Evolutionary conservation across 1,284 basidiomycete genomes (phyloP), one percentile per base, ranked within the genome.

Genomic region (Boletus calvinii): DNA sequence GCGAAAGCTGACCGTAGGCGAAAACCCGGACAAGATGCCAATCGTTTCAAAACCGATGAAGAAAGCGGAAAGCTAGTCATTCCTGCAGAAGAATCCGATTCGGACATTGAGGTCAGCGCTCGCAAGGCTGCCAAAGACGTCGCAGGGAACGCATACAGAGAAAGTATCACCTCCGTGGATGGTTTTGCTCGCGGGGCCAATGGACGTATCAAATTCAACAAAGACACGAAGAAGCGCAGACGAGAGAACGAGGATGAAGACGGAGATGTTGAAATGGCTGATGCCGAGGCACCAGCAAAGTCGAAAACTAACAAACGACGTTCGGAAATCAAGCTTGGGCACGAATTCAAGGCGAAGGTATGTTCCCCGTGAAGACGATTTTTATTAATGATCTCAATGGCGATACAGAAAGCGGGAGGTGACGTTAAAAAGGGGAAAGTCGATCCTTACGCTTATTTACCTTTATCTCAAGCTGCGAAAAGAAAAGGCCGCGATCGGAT

Each of bases 131-230:
- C 64, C n/a, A 77, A 76, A 35, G 81, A 85, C 32, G 78, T 86
- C 4, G 88, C 77, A 38, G 92, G 90, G n/a, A 78, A 75, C 11
- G 94, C 94, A 1, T 99, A 96, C 71, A 81, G 83, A 51, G 91
- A 96, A 68, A 83, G 79, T 49, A 69, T 94, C 51, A 87, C 86
- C 10, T 90, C 90, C 6, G 84, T 85, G 26, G 96, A 98, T 65
- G 97, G 96, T 6, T 92, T 94, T 72, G 87, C 83, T 1, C 84
- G 93, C 30, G 91, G 91, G 32, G 77, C 85, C 1, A 85, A 85
- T 55, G 97, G 97, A 17, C 84, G 83, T 34, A 75, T 98, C 66
- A 96, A 94, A 72, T 97, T 98, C 75, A 93, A 98, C 76, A 98
- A 98, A 74, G 92, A 98, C 66, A 96, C 92, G 24, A 96, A 95